Conservation (phyloP, 805 yeast genomes). For the Suhomyces sp. region DNA sequence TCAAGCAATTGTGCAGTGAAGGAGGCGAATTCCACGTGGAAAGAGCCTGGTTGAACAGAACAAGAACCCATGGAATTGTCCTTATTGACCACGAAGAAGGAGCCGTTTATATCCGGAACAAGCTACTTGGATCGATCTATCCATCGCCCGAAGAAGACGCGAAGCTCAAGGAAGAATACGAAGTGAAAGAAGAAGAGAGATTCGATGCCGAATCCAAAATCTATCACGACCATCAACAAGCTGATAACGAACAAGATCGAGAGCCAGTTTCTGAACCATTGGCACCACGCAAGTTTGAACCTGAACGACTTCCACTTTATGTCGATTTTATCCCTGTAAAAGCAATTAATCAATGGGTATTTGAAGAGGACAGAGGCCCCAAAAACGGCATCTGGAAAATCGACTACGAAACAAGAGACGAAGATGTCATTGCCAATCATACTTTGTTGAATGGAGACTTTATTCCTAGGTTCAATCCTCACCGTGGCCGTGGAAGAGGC, state of each 20-base stretch:
- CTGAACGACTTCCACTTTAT: slow-evolving; percentile 26
- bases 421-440: slow-evolving; percentile 32
- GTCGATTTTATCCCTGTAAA: slow-evolving; percentile 46
- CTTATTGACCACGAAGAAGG: slow-evolving; percentile 40
- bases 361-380: slow-evolving; percentile 45
- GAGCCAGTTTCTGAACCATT: slow-evolving; percentile 4
- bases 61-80: slow-evolving; percentile 43
- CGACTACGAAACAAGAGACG: slow-evolving; percentile 32
- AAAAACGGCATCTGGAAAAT: slow-evolving; percentile 45
- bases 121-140: slow-evolving; percentile 33
- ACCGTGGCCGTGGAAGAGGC: slow-evolving; percentile 10
- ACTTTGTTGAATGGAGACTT: slow-evolving; percentile 22
- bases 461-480: slow-evolving; percentile 13
- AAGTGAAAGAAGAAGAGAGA: slow-evolving; percentile 19
- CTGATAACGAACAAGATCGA: slow-evolving; percentile 12
- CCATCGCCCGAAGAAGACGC: slow-evolving; percentile 28
- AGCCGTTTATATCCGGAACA: slow-evolving; percentile 32
- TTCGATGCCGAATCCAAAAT: slow-evolving; percentile 9
- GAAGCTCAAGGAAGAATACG: slow-evolving; percentile 14
- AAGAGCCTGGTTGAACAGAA: slow-evolving; percentile 44
- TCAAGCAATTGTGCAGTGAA: slow-evolving; percentile 27
- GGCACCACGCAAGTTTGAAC: slow-evolving; percentile 14
- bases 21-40: slow-evolving; percentile 28
- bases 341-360: slow-evolving; percentile 45
- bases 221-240: slow-evolving; percentile 13